Conservation (phyloP, 2,329 filamentous ascomycete genomes). For the Colletotrichum sp. region DNA sequence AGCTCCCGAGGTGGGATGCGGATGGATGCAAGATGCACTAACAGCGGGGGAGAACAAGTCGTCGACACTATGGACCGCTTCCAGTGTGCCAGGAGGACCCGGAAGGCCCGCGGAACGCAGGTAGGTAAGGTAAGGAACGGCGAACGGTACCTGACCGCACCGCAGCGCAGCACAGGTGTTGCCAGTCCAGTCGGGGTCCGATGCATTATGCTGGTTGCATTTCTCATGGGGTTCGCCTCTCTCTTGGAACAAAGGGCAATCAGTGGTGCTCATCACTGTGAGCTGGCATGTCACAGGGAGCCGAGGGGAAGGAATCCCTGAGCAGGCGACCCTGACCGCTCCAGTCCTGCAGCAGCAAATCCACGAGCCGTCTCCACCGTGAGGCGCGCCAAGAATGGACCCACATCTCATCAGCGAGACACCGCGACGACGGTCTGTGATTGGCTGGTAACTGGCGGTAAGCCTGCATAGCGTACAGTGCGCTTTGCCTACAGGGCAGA, state of each 20-base stretch:
- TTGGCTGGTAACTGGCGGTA: conserved; percentile 4
- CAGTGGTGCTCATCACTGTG: neutral
- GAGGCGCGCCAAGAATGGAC: conserved; percentile 1
- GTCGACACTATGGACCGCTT: neutral
- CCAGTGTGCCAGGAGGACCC: neutral
- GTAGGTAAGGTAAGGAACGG: neutral
- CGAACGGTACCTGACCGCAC: neutral
- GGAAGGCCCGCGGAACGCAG: neutral
- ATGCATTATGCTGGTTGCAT: neutral
- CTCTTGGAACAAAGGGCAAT: neutral
- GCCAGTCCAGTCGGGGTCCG: neutral
- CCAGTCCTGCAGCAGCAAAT: neutral
- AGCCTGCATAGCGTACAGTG: neutral
- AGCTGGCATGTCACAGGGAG: conserved; percentile 18
- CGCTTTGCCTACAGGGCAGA: neutral
- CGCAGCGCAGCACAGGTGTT: neutral
- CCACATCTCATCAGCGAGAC: conserved; percentile 20
- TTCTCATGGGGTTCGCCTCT: neutral
- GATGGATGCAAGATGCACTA: neutral
- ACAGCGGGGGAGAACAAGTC: neutral
- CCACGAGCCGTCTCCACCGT: conserved; percentile 3
- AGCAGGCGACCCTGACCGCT: conserved; percentile 12
- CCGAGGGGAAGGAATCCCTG: conserved; percentile 14
- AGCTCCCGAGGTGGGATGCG: conserved; percentile 1
- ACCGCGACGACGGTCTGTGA: neutral